These are phyloP conservation scores for Cajanus cajan DNA, from an alignment of 306 rosid species.

Conservation along the genomic window DNA sequence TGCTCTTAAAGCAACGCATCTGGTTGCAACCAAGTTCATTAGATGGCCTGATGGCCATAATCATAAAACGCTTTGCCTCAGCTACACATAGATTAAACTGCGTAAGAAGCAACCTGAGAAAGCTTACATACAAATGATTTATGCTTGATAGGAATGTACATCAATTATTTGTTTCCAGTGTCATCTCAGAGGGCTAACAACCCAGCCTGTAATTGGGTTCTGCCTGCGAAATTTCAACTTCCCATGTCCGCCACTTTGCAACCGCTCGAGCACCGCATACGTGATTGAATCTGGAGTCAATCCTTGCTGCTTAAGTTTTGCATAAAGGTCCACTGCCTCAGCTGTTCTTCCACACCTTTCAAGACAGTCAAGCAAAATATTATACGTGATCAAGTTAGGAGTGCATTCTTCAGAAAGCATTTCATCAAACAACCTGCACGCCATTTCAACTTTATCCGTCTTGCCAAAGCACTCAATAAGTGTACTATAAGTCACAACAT, in stretches of 20 bases:
- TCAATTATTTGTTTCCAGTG: not conserved
- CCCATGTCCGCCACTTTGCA: slow-evolving; percentile 72
- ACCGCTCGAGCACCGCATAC: slow-evolving; percentile 78
- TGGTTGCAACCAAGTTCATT: slow-evolving; percentile 5
- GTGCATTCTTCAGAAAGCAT: slow-evolving; percentile 79
- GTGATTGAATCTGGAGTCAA: slow-evolving; percentile 88
- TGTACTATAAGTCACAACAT: slow-evolving; percentile 91
- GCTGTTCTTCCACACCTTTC: slow-evolving; percentile 86
- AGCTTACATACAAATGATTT: not conserved
- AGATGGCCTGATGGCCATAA: slow-evolving; percentile 1
- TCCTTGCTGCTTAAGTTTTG: slow-evolving; percentile 88
- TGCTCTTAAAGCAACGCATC: slow-evolving; percentile 4
- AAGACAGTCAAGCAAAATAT: slow-evolving; percentile 87
- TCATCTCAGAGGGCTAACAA: slow-evolving; percentile 84
- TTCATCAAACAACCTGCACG: slow-evolving; percentile 70
- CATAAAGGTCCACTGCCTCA: slow-evolving; percentile 87
- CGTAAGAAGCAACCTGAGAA: slow-evolving; percentile 3
- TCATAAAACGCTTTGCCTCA: not conserved
- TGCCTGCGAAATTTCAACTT: slow-evolving; percentile 70
- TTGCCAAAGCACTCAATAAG: slow-evolving; percentile 96
- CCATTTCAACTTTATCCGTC: slow-evolving; percentile 89
- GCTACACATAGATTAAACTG: slow-evolving; percentile 3
- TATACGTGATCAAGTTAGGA: slow-evolving; percentile 85
- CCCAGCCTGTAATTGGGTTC: slow-evolving; percentile 95
- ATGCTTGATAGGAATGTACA: not conserved